A percentile compares a stretch with the other conserved stretches of the same genome.
phyloP scores from a whole-genome alignment of 257 asterid species.

The Paulownia fortunei region DNA sequence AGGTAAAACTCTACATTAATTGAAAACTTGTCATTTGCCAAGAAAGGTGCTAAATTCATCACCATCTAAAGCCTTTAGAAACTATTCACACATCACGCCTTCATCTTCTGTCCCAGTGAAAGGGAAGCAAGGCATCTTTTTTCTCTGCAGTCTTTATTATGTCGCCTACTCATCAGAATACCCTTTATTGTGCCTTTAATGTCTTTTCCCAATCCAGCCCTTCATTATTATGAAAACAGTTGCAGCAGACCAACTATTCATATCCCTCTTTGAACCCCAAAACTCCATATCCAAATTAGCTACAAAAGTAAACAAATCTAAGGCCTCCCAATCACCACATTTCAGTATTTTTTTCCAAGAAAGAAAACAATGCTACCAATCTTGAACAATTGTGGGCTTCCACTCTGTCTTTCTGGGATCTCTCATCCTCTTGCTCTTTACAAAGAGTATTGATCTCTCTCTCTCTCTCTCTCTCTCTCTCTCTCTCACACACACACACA shows the following conservation, averaged over 20 bases:
- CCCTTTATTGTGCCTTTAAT: slow-evolving; percentile 17
- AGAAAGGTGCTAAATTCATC: no score
- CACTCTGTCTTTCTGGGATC: slow-evolving; percentile 48
- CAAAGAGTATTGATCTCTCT: slow-evolving; percentile 39
- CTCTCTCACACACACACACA: slow-evolving; percentile 25
- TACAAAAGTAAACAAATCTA: background rate
- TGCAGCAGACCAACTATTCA: background rate
- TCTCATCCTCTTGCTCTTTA: slow-evolving; percentile 34
- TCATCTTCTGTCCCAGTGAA: slow-evolving; percentile 12
- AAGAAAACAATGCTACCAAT: slow-evolving; percentile 33
- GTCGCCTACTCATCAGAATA: slow-evolving; percentile 2
- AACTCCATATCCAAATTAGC: background rate
- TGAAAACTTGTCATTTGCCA: no score
- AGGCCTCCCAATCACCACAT: background rate
- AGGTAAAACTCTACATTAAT: no score
- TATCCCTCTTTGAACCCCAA: slow-evolving; percentile 2
- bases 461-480: slow-evolving; percentile 31
- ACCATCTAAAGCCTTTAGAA: no score
- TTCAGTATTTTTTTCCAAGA: background rate
- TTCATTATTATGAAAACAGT: slow-evolving; percentile 7
- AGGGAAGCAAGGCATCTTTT: slow-evolving; percentile 3
- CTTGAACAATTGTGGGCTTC: slow-evolving; percentile 40
- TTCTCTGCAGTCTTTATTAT: slow-evolving; percentile 1
- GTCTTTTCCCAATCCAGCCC: background rate
- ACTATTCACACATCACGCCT: background rate